Percentiles rank a stretch among this genome's conserved stretches.
Conservation (phyloP, 2,329 filamentous ascomycete genomes). For the Penicillium glabrum region DNA sequence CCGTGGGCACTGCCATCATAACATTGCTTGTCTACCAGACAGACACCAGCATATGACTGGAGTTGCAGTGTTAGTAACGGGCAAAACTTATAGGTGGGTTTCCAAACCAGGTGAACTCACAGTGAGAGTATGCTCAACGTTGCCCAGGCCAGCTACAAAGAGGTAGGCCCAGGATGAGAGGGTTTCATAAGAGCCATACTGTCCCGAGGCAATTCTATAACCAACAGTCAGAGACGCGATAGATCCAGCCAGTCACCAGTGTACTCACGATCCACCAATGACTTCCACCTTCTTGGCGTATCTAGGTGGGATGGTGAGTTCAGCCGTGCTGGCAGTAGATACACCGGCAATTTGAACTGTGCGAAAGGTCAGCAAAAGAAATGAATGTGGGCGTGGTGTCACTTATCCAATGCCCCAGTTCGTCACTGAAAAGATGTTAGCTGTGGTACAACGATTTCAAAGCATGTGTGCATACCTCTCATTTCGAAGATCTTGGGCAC, state of each 20-base stretch:
- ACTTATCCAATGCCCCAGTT: constrained; percentile 60
- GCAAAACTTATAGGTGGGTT: not conserved
- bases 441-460: not conserved
- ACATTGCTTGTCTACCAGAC: constrained; percentile 56
- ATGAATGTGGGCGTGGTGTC: not conserved
- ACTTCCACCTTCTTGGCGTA: constrained; percentile 43
- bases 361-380: constrained; percentile 15
- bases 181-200: constrained; percentile 60
- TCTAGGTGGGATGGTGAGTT: constrained; percentile 45
- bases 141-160: constrained; percentile 57
- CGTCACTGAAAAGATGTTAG: constrained; percentile 44
- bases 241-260: constrained; percentile 13
- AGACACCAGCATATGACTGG: constrained; percentile 57
- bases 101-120: constrained; percentile 10
- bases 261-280: constrained; percentile 43
- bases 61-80: not conserved
- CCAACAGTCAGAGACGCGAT: not conserved
- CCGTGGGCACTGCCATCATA: constrained; percentile 55
- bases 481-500: constrained; percentile 55
- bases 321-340: constrained; percentile 48
- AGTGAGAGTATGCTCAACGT: constrained; percentile 59
- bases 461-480: constrained; percentile 31
- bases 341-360: constrained; percentile 56
- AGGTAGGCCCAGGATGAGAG: constrained; percentile 58
- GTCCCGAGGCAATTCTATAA: constrained; percentile 53